A percentile compares a stretch with the other conserved stretches of the same genome.
phyloP scores from a whole-genome alignment of 768 basidiomycete genomes.

The Leccinum incarnatum region DNA sequence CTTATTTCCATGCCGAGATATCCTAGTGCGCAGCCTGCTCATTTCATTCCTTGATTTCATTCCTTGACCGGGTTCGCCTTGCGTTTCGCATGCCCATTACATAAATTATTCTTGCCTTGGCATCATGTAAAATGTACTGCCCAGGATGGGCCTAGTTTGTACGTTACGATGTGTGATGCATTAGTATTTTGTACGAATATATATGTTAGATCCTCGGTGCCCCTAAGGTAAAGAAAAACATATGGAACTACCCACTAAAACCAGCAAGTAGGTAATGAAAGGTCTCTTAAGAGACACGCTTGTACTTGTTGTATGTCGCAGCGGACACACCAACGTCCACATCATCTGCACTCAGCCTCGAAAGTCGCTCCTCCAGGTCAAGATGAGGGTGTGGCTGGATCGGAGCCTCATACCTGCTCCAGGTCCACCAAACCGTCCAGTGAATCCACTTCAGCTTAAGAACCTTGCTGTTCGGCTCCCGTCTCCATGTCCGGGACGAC shows the following conservation, averaged over 20 bases:
- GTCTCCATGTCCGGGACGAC: constrained; percentile 24
- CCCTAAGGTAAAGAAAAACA: not conserved
- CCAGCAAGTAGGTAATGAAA: constrained; percentile 10
- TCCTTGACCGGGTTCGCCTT: not conserved
- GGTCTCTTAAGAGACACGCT: constrained; percentile 26
- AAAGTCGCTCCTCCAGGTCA: constrained; percentile 25
- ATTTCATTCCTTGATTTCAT: constrained; percentile 4
- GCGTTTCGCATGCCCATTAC: constrained; percentile 8
- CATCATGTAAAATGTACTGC: constrained; percentile 5
- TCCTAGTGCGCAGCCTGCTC: constrained; percentile 18
- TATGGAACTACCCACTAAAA: not conserved
- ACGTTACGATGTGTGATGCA: constrained; percentile 15
- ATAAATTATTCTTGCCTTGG: constrained; percentile 4
- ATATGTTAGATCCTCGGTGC: constrained; percentile 1
- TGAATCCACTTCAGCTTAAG: constrained; percentile 31
- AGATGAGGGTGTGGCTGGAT: constrained; percentile 20
- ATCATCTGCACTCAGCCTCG: constrained; percentile 20
- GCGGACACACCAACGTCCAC: constrained; percentile 32
- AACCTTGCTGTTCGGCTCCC: constrained; percentile 24
- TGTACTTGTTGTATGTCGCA: constrained; percentile 32
- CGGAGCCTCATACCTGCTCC: constrained; percentile 22
- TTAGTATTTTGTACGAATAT: constrained; percentile 22
- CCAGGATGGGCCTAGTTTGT: not conserved
- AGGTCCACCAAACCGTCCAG: constrained; percentile 33
- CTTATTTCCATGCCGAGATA: constrained; percentile 19